Evolutionary conservation across 495 filamentous ascomycete species (phyloP), one percentile per base, ranked within the genome.

Genomic region (Tuber microsphaerosporum): DNA sequence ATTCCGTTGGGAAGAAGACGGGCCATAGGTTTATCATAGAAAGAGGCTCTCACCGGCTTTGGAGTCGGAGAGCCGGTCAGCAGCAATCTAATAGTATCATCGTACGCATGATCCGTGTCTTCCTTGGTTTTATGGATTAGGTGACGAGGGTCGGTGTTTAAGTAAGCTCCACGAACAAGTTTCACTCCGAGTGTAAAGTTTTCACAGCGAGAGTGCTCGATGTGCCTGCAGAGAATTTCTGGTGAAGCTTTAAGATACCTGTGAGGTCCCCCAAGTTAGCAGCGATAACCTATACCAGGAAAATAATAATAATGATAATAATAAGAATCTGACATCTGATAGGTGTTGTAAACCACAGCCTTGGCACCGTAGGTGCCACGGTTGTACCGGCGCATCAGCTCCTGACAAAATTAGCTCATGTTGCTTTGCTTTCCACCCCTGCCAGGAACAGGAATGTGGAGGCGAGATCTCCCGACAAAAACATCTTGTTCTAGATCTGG

Each of bases 141-240:
- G 31, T 93, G 85, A 14, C 92, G 86, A 0, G 93, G 92, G 83
- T 97, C 94, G 12, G 88, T 89, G 71, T 89, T 89, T 45, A 99
- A 85, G 83, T 99, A 99, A 14, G 94, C 94, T 51, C 94, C 94
- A 45, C 94, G 88, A 14, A 99, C 94, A 2, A 99, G 87, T 85
- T 99, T 99, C 42, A 95, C 89, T 37, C 95, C 94, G 0, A 97
- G 86, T 0, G 90, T 92, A 81, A 92, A 97, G 3, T 89, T 89
- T 51, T 94, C 90, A 72, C 86, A 82, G 39, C 86, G 82, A 1
- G 94, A 92, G 20, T 83, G 83, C 19, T 87, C 87, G 6, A 97
- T 87, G 81, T 97, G 93, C 7, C 82, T 81, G 19, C 88, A 87
- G 0, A 98, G 85, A 2, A 88, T 89, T 14, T 82, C 81, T 0